These are phyloP conservation scores for Physocladia obscura DNA, from an alignment of 192 early-diverging fungal species.

Conservation along the genomic window DNA sequence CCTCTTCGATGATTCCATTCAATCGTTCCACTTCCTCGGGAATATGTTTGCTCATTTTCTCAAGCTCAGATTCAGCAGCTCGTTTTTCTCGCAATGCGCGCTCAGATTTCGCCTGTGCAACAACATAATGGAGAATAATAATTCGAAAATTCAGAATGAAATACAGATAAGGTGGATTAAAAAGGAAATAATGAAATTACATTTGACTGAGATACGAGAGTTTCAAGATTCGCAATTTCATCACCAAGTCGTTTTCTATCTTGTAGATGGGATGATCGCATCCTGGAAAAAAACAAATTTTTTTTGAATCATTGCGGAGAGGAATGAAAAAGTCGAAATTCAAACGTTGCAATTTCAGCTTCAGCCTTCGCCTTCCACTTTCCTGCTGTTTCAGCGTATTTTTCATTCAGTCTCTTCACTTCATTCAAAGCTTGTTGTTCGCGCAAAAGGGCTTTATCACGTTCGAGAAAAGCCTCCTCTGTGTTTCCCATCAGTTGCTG, in stretches of 20 bases:
- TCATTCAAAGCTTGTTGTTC: slow-evolving; percentile 38
- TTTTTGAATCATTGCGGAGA: neutral
- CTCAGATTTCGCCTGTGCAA: slow-evolving; percentile 34
- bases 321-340: no score
- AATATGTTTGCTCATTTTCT: slow-evolving; percentile 45
- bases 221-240: slow-evolving; percentile 43
- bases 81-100: slow-evolving; percentile 54
- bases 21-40: slow-evolving; percentile 50
- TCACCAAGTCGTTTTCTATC: slow-evolving; percentile 34
- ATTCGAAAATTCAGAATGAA: neutral
- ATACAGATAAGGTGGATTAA: neutral
- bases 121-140: no score
- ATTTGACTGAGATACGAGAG: slow-evolving; percentile 24
- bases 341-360: slow-evolving; percentile 34
- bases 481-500: slow-evolving; percentile 3
- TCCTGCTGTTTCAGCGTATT: slow-evolving; percentile 33
- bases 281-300: slow-evolving; percentile 16
- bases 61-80: slow-evolving; percentile 48
- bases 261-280: slow-evolving; percentile 32
- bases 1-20: slow-evolving; percentile 43
- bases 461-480: slow-evolving; percentile 43
- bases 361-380: slow-evolving; percentile 38
- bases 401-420: slow-evolving; percentile 36
- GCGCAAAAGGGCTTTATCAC: slow-evolving; percentile 39
- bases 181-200: no score